phyloP scores from a whole-genome alignment of 1,139 yeast species.

The Yamadazyma kanchanaburiensis region DNA sequence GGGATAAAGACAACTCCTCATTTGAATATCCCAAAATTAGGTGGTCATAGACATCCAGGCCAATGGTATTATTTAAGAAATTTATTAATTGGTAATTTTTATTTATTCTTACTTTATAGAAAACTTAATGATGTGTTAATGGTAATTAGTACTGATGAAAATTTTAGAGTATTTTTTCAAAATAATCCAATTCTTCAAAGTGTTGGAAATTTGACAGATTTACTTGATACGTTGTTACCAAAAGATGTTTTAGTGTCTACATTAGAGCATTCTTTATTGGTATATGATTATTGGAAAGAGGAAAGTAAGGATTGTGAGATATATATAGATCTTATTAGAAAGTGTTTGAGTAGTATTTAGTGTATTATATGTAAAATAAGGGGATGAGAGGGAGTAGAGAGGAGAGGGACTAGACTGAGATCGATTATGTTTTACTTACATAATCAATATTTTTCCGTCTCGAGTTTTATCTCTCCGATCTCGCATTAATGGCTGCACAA shows the following conservation, averaged over 20 bases:
- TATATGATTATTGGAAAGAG: constrained; percentile 36
- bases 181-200: constrained; percentile 9
- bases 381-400: no score
- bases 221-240: constrained; percentile 18
- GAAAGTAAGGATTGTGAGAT: constrained; percentile 35
- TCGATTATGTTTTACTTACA: background rate
- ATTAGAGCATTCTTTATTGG: constrained; percentile 30
- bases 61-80: constrained; percentile 41
- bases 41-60: constrained; percentile 42
- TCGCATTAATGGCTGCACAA: constrained; percentile 12
- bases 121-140: constrained; percentile 24
- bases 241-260: constrained; percentile 21
- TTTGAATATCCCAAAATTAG: constrained; percentile 33
- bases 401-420: constrained; percentile 5
- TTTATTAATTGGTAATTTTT: constrained; percentile 36
- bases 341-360: no score
- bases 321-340: constrained; percentile 22
- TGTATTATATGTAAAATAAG: constrained; percentile 2
- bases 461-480: constrained; percentile 20
- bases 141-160: constrained; percentile 6
- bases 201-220: constrained; percentile 9
- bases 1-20: constrained; percentile 30
- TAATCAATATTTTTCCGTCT: background rate
- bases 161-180: constrained; percentile 5
- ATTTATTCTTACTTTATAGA: constrained; percentile 36